Conservation (phyloP, 2,329 filamentous ascomycete species). For the Berkeleyomyces rouxiae region DNA sequence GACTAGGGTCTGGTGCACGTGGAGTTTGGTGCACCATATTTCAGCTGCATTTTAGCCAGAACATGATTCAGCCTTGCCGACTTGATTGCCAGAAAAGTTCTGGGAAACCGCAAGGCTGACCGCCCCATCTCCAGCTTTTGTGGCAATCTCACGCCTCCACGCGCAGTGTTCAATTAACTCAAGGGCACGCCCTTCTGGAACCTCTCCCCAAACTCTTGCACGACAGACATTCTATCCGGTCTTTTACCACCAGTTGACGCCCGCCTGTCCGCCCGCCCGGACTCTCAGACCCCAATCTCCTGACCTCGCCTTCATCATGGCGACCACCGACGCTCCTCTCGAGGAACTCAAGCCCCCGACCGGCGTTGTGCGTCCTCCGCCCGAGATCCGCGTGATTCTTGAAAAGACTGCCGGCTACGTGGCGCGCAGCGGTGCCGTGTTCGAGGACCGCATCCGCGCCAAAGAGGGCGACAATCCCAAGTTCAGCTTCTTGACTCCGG, state of each 20-base stretch:
- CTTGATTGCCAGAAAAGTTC: not conserved
- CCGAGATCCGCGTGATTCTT: conserved; percentile 66
- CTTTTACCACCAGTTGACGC: too few species aligned
- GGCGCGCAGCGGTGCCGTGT: conserved; percentile 47
- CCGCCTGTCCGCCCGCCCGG: not conserved
- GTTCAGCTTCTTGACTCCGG: conserved; percentile 67
- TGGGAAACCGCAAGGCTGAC: not conserved
- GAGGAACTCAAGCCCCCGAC: conserved; percentile 63
- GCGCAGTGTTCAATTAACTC: too few species aligned
- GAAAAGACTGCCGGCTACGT: conserved; percentile 95
- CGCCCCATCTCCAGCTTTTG: not conserved
- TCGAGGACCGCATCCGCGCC: conserved; percentile 71
- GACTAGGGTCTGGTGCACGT: not conserved
- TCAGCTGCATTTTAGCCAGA: not conserved
- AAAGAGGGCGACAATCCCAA: conserved; percentile 77
- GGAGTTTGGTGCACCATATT: not conserved
- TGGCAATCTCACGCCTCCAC: not conserved
- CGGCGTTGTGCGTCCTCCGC: conserved; percentile 77
- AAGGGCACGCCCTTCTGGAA: too few species aligned
- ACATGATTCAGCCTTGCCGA: conserved; percentile 2
- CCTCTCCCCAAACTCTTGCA: too few species aligned
- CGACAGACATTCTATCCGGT: too few species aligned
- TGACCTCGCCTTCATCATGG: not conserved
- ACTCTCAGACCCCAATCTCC: not conserved
- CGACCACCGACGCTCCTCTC: conserved; percentile 30